Evolutionary conservation across 1,139 yeast species (phyloP).

Genomic region (Diutina sp.): DNA sequence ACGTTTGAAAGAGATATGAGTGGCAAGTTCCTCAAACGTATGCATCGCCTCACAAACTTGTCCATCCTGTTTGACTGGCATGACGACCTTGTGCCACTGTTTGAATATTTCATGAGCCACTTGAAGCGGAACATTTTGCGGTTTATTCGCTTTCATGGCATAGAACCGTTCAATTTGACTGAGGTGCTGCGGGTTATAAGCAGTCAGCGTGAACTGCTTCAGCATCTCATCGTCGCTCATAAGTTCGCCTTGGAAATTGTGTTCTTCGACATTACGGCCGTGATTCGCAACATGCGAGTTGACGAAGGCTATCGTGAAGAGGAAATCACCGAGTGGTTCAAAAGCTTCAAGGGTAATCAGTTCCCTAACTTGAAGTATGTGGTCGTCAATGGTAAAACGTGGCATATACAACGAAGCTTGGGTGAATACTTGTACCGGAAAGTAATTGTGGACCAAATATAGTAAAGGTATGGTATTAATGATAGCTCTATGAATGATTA

Average conservation of each 20-base stretch:
- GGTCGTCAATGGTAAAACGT: neutral
- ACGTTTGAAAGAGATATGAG: constrained; percentile 1
- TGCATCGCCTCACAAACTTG: neutral
- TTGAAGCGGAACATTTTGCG: neutral
- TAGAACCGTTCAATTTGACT: neutral
- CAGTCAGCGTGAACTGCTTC: constrained; percentile 1
- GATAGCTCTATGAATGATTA: neutral
- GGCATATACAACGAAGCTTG: constrained; percentile 1
- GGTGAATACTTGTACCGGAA: constrained; percentile 1
- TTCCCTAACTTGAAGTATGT: neutral
- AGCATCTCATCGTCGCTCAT: neutral
- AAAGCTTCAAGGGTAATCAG: neutral
- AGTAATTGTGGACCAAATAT: neutral
- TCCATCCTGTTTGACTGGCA: constrained; percentile 2
- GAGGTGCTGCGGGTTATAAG: neutral
- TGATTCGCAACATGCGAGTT: neutral
- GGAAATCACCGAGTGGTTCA: constrained; percentile 2
- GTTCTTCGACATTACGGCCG: neutral
- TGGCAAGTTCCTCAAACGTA: constrained; percentile 1
- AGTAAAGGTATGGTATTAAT: neutral
- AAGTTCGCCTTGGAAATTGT: constrained; percentile 1
- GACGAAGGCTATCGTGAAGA: constrained; percentile 2
- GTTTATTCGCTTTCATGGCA: constrained; percentile 1
- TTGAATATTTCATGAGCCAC: neutral
- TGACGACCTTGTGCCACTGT: neutral